Percentiles rank a stretch among this genome's conserved stretches.
Conservation (phyloP, 768 basidiomycete genomes). For the Lentinula raphanica region DNA sequence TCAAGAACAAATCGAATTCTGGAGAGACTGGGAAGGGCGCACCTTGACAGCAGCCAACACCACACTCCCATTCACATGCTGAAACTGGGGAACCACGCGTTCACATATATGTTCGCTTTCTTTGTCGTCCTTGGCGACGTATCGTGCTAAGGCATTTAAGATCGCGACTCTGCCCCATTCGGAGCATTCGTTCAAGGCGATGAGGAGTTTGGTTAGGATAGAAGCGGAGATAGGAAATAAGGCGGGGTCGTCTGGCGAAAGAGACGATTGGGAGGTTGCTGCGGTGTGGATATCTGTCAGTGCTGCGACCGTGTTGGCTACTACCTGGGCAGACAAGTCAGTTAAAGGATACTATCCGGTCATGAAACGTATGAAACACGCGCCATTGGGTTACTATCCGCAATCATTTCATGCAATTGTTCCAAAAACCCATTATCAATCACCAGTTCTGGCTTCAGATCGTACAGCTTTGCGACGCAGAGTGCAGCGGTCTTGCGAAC, state of each 20-base stretch:
- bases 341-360: not conserved
- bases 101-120: slow-evolving; percentile 99
- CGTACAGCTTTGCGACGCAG: slow-evolving; percentile 96
- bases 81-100: slow-evolving; percentile 96
- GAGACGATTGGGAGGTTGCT: slow-evolving; percentile 50
- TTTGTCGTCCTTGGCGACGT: slow-evolving; percentile 79
- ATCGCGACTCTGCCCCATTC: slow-evolving; percentile 99
- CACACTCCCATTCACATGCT: slow-evolving; percentile 94
- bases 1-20: not conserved
- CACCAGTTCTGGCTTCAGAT: slow-evolving; percentile 92
- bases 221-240: slow-evolving; percentile 79
- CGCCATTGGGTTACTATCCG: slow-evolving; percentile 97
- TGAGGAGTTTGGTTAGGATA: slow-evolving; percentile 83
- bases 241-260: slow-evolving; percentile 53
- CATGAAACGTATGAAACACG: slow-evolving; percentile 14
- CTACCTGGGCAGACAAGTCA: slow-evolving; percentile 56
- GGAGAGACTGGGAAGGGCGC: not conserved
- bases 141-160: slow-evolving; percentile 79
- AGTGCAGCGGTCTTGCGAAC: slow-evolving; percentile 97
- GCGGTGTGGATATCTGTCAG: slow-evolving; percentile 87
- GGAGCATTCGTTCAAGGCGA: slow-evolving; percentile 95
- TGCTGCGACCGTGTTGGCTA: slow-evolving; percentile 93
- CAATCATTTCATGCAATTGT: slow-evolving; percentile 85
- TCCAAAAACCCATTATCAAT: slow-evolving; percentile 92
- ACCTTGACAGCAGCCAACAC: slow-evolving; percentile 97